Evolutionary conservation across 192 early-diverging fungal genomes (phyloP).

Genomic region (Linnemannia zychae): DNA sequence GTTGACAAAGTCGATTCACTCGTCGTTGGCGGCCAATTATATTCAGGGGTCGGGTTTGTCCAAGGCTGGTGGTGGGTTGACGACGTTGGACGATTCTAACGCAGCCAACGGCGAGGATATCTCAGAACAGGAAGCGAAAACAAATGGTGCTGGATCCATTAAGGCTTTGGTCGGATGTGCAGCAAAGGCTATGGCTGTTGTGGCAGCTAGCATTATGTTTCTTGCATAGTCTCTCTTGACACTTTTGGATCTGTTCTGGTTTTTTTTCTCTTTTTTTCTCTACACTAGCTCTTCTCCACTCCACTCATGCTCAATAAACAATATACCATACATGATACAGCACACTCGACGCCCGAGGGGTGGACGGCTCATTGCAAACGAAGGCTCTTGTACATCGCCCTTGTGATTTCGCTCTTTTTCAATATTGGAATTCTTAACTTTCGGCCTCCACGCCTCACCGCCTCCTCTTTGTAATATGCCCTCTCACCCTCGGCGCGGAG

Average conservation of each 20-base stretch:
- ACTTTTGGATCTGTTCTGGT: no score
- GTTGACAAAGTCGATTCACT: slow-evolving; percentile 38
- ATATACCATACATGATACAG: not conserved
- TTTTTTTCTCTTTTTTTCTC: slow-evolving; percentile 5
- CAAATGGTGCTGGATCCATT: not conserved
- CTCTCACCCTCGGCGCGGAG: not conserved
- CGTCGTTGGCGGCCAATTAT: slow-evolving; percentile 7
- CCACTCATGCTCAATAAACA: not conserved
- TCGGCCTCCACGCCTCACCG: not conserved
- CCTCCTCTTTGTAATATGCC: not conserved
- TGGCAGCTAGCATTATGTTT: slow-evolving; percentile 21
- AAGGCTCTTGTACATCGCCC: not conserved
- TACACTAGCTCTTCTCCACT: not conserved
- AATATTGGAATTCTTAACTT: not conserved
- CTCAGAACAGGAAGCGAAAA: not conserved
- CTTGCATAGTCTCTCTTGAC: slow-evolving; percentile 43
- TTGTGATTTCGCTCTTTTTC: not conserved
- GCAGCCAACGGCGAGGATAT: not conserved
- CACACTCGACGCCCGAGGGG: not conserved
- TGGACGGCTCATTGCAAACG: not conserved
- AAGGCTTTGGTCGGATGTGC: slow-evolving; percentile 8
- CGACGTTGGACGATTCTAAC: not conserved
- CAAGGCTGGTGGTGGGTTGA: not conserved
- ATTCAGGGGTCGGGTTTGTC: slow-evolving; percentile 8
- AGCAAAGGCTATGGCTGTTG: slow-evolving; percentile 26